Evolutionary conservation across 1,139 yeast genomes (phyloP).

Genomic region (Geotrichum reessii): DNA sequence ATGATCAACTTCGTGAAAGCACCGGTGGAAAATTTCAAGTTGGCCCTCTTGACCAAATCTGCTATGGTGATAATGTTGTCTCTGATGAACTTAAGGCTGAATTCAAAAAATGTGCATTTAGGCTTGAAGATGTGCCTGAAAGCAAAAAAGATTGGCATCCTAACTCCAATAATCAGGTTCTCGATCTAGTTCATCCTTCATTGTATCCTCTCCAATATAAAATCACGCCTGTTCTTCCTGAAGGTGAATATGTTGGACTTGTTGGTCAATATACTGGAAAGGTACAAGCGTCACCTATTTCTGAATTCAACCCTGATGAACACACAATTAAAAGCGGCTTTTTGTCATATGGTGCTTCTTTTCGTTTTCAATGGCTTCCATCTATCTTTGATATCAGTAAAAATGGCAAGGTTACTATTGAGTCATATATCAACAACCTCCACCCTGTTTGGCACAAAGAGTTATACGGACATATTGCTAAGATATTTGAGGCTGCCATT

Average conservation of each 20-base stretch:
- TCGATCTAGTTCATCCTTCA: constrained; percentile 45
- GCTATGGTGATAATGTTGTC: constrained; percentile 19
- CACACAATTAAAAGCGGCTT: constrained; percentile 20
- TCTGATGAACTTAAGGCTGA: constrained; percentile 19
- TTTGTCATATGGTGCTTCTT: constrained; percentile 22
- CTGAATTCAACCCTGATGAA: background rate
- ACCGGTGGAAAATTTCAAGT: constrained; percentile 16
- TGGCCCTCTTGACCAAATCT: constrained; percentile 16
- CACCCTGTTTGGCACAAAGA: constrained; percentile 34
- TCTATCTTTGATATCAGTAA: constrained; percentile 21
- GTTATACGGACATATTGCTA: constrained; percentile 35
- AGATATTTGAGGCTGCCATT: constrained; percentile 33
- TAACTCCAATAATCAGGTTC: constrained; percentile 36
- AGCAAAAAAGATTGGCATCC: constrained; percentile 40
- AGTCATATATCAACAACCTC: constrained; percentile 42
- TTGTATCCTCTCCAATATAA: constrained; percentile 41
- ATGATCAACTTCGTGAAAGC: constrained; percentile 8
- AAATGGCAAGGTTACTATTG: constrained; percentile 24
- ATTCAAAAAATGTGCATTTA: constrained; percentile 10
- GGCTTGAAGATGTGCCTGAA: constrained; percentile 52
- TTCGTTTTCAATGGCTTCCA: constrained; percentile 29
- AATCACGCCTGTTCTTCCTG: constrained; percentile 31
- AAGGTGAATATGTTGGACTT: constrained; percentile 11
- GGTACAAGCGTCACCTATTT: background rate
- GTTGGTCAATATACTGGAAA: background rate